phyloP scores from a whole-genome alignment of 225 moss, liverwort and hornwort species.

The Physcomitrellopsis africana region DNA sequence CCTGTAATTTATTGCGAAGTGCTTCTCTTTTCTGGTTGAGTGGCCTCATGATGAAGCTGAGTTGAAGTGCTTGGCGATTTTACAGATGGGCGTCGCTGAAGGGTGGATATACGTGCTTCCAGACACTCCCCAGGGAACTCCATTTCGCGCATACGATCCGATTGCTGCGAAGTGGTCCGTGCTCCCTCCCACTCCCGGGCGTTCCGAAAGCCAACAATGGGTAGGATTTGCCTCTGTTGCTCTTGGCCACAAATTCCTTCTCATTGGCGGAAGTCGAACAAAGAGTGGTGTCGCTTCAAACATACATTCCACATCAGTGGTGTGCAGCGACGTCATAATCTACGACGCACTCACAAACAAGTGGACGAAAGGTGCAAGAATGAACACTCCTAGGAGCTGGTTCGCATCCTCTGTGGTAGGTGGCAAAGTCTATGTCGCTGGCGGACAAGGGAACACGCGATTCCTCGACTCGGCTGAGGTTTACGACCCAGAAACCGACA shows the following conservation, averaged over 20 bases:
- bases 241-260: slow-evolving; percentile 51
- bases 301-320: slow-evolving; percentile 39
- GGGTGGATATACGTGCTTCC: slow-evolving; percentile 63
- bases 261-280: slow-evolving; percentile 60
- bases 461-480: slow-evolving; percentile 63
- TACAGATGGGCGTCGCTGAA: slow-evolving; percentile 63
- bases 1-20: not conserved
- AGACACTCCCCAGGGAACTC: slow-evolving; percentile 37
- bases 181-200: slow-evolving; percentile 49
- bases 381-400: slow-evolving; percentile 65
- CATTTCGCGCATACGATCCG: slow-evolving; percentile 55
- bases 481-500: slow-evolving; percentile 49
- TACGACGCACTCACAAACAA: slow-evolving; percentile 62
- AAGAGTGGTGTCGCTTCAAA: slow-evolving; percentile 8
- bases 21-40: not conserved
- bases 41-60: not conserved
- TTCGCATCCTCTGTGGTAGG: slow-evolving; percentile 64
- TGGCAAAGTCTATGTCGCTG: slow-evolving; percentile 58
- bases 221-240: slow-evolving; percentile 65
- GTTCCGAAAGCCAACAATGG: slow-evolving; percentile 34
- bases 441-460: slow-evolving; percentile 52
- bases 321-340: slow-evolving; percentile 55
- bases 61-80: not conserved
- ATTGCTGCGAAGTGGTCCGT: slow-evolving; percentile 42
- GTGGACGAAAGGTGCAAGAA: slow-evolving; percentile 53